phyloP scores from a whole-genome alignment of 1,284 basidiomycete species.

The Porogramme epimiltina region DNA sequence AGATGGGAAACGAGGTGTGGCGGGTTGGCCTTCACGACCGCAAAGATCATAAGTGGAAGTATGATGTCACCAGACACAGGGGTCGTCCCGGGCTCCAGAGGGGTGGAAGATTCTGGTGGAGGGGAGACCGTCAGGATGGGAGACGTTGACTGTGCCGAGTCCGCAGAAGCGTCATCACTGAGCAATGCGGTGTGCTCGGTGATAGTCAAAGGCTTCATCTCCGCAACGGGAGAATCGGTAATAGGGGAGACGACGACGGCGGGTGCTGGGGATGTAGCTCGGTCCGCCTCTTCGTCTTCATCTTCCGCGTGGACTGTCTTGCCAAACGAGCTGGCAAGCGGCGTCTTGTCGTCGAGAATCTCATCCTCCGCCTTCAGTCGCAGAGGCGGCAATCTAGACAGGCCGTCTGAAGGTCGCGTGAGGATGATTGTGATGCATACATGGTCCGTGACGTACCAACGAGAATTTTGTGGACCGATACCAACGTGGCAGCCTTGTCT shows the following conservation, averaged over 20 bases:
- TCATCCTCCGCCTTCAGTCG: slow-evolving; percentile 63
- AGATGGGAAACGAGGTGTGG: slow-evolving; percentile 83
- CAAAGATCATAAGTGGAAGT: slow-evolving; percentile 87
- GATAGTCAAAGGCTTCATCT: slow-evolving; percentile 7
- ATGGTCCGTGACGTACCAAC: slow-evolving; percentile 55
- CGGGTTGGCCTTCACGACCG: slow-evolving; percentile 90
- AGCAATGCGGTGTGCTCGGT: slow-evolving; percentile 15
- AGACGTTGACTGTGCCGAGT: slow-evolving; percentile 20
- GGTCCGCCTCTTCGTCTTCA: slow-evolving; percentile 22
- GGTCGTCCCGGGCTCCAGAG: slow-evolving; percentile 33
- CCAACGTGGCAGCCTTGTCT: slow-evolving; percentile 80
- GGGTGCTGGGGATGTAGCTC: slow-evolving; percentile 25
- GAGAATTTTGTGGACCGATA: slow-evolving; percentile 81
- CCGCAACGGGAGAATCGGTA: slow-evolving; percentile 14
- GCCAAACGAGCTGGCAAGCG: slow-evolving; percentile 33
- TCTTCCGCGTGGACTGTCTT: slow-evolving; percentile 22
- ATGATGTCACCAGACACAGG: slow-evolving; percentile 78
- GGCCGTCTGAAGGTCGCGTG: slow-evolving; percentile 52
- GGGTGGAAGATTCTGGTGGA: slow-evolving; percentile 24
- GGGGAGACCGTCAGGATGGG: slow-evolving; percentile 31
- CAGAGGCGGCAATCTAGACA: slow-evolving; percentile 67
- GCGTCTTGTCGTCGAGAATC: slow-evolving; percentile 38
- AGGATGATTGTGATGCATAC: background rate
- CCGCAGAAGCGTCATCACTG: slow-evolving; percentile 11
- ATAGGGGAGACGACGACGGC: slow-evolving; percentile 32